phyloP scores from a whole-genome alignment of 768 basidiomycete genomes.

The Termitomyces sp. region DNA sequence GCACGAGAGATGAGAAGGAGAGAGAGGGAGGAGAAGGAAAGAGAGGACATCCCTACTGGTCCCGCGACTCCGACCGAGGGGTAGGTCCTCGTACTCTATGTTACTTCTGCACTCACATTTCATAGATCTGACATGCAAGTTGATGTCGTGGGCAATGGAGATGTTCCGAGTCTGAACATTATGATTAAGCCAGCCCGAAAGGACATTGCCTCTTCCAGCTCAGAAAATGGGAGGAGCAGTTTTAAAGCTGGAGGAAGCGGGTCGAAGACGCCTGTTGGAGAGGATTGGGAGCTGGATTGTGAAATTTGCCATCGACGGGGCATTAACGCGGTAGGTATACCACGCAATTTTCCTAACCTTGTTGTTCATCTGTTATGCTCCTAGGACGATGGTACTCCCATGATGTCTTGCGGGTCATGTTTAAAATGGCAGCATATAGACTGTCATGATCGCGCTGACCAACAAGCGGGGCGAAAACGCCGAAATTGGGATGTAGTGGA shows the following conservation, averaged over 20 bases:
- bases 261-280: conserved; percentile 50
- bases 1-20: conserved; percentile 53
- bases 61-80: conserved; percentile 7
- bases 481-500: conserved; percentile 88
- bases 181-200: conserved; percentile 9
- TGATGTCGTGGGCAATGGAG: conserved; percentile 4
- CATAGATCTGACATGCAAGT: neutral
- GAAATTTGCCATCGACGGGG: conserved; percentile 78
- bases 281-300: conserved; percentile 86
- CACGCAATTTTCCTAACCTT: conserved; percentile 1
- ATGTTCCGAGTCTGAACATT: neutral
- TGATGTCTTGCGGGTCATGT: conserved; percentile 82
- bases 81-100: conserved; percentile 1
- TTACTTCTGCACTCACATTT: neutral
- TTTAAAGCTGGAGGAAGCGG: conserved; percentile 22
- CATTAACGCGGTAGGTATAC: conserved; percentile 60
- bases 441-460: conserved; percentile 78
- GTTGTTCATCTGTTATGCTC: conserved; percentile 6
- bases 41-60: conserved; percentile 21
- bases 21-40: conserved; percentile 46
- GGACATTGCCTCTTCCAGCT: neutral
- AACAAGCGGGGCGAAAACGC: conserved; percentile 53
- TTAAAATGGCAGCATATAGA: conserved; percentile 86
- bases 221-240: conserved; percentile 1
- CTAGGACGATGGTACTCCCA: conserved; percentile 75